Conservation (phyloP, 768 basidiomycete species). For the Termitomyces sp. region DNA sequence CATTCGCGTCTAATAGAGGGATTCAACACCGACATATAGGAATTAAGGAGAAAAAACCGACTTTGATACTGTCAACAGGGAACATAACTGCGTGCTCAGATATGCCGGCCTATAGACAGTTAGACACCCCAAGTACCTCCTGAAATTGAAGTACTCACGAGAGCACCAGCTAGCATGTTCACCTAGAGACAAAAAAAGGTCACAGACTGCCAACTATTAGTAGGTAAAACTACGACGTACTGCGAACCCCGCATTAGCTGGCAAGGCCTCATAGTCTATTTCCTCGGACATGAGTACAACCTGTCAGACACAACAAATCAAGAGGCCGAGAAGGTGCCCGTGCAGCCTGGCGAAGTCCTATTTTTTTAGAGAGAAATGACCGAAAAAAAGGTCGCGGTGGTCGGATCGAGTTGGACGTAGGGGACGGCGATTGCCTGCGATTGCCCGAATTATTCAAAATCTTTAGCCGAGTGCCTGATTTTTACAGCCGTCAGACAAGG, state of each 20-base stretch:
- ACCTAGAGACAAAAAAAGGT: conserved; percentile 41
- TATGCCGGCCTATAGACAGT: conserved; percentile 76
- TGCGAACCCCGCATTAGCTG: conserved; percentile 74
- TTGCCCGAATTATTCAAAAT: not conserved
- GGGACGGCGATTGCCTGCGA: not conserved
- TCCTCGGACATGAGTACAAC: conserved; percentile 31
- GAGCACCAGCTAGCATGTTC: conserved; percentile 95
- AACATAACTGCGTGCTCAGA: conserved; percentile 99
- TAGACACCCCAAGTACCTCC: not conserved
- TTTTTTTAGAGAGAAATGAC: conserved; percentile 1
- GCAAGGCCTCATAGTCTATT: conserved; percentile 46
- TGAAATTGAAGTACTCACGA: conserved; percentile 51
- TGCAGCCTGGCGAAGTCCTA: not conserved
- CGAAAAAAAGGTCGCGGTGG: not conserved
- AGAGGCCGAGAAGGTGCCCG: not conserved
- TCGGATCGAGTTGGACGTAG: not conserved
- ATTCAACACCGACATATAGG: not conserved
- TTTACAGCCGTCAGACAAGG: not conserved
- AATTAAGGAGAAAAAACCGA: conserved; percentile 27
- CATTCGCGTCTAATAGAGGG: conserved; percentile 82
- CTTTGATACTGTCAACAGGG: conserved; percentile 98
- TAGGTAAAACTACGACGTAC: conserved; percentile 34
- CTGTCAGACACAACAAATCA: not conserved
- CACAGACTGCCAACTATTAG: conserved; percentile 6
- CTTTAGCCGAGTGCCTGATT: conserved; percentile 1